phyloP scores from a whole-genome alignment of 306 rosid genomes.

The Crataegus laevigata region DNA sequence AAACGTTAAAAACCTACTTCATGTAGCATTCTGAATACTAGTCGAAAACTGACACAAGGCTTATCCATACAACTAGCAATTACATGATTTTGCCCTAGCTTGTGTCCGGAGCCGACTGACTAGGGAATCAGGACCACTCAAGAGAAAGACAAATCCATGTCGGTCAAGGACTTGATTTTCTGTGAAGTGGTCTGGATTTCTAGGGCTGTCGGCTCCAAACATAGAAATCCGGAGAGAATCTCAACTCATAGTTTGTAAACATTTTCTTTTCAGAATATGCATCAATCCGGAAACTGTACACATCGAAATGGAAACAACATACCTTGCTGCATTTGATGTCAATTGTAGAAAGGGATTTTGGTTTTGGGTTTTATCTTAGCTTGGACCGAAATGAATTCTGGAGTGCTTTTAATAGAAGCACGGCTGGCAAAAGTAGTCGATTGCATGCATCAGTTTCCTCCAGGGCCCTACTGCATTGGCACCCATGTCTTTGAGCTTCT shows the following conservation, averaged over 20 bases:
- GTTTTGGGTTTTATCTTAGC: background rate
- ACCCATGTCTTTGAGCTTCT: conserved; percentile 93
- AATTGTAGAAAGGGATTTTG: background rate
- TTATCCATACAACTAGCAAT: background rate
- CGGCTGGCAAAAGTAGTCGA: conserved; percentile 86
- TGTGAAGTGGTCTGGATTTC: no score
- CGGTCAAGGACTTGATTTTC: no score
- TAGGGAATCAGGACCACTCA: no score
- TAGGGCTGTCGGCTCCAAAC: fast-evolving
- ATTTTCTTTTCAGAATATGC: background rate
- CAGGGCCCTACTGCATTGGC: conserved; percentile 95
- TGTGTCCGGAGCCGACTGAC: no score
- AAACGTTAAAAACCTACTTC: background rate
- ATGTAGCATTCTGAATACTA: background rate
- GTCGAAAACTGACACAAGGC: background rate
- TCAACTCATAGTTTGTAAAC: background rate
- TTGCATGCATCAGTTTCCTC: conserved; percentile 87
- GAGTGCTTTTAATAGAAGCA: conserved; percentile 41
- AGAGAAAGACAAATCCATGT: no score
- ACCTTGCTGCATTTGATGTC: background rate
- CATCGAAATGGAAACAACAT: background rate
- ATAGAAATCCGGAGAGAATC: no score
- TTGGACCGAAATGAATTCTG: conserved; percentile 13
- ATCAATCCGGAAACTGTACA: background rate
- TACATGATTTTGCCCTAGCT: background rate